phyloP scores from a whole-genome alignment of 768 basidiomycete species.

The Trametes cubensis region DNA sequence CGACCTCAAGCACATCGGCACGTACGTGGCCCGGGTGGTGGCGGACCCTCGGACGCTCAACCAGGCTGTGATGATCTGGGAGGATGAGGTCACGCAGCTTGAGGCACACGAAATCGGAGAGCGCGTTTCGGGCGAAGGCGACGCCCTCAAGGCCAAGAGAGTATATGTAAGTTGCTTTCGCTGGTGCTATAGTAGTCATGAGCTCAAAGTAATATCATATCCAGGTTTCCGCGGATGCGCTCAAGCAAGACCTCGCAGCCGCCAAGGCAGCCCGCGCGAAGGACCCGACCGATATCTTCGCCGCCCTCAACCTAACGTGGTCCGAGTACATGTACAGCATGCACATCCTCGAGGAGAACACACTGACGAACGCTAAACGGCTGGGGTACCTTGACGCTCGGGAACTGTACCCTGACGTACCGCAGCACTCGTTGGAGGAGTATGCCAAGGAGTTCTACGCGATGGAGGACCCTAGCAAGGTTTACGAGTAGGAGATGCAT shows the following conservation, averaged over 20 bases:
- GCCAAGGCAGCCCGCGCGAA: background rate
- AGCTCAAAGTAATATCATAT: too few relatives aligned
- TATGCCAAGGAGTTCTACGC: conserved; percentile 31
- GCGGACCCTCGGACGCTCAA: conserved; percentile 38
- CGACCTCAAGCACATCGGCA: conserved; percentile 31
- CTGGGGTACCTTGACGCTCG: conserved; percentile 35
- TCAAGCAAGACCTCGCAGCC: conserved; percentile 2
- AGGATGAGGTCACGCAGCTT: conserved; percentile 29
- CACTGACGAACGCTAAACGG: conserved; percentile 30
- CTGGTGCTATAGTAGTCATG: too few relatives aligned
- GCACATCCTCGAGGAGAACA: conserved; percentile 36
- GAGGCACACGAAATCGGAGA: conserved; percentile 31
- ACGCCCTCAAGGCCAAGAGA: conserved; percentile 13
- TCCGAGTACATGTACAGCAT: conserved; percentile 19
- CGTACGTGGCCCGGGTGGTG: conserved; percentile 36
- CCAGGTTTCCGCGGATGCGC: conserved; percentile 15
- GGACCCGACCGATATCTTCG: background rate
- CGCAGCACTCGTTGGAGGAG: conserved; percentile 27
- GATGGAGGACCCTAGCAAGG: conserved; percentile 7
- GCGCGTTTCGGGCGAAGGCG: conserved; percentile 30
- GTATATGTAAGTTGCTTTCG: conserved; percentile 7
- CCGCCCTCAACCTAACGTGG: background rate
- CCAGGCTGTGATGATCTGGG: too few relatives aligned
- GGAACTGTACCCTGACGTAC: conserved; percentile 36
- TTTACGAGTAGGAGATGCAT: background rate